Conservation (phyloP, 2,329 filamentous ascomycete species). For the Penicillium sp. region DNA sequence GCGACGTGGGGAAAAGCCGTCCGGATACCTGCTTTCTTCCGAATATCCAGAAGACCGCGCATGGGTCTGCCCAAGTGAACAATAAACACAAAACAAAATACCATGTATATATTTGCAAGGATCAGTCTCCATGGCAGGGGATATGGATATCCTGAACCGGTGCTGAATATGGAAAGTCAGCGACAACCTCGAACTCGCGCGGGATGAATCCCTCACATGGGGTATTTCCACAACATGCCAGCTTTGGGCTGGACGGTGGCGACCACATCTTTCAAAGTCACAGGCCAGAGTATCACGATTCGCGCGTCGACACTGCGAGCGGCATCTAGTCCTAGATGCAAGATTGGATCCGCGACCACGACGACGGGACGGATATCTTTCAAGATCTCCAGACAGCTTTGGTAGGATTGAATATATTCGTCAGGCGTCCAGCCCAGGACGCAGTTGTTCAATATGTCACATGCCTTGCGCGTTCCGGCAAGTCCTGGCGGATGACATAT, state of each 20-base stretch:
- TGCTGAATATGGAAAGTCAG: conserved; percentile 24
- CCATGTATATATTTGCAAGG: conserved; percentile 43
- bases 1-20: conserved; percentile 27
- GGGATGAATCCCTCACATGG: conserved; percentile 21
- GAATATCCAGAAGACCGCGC: conserved; percentile 21
- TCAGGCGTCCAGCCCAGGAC: conserved; percentile 37
- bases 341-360: conserved; percentile 44
- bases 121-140: conserved; percentile 47
- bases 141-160: conserved; percentile 45
- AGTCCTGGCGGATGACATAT: conserved; percentile 33
- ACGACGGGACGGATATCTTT: conserved; percentile 38
- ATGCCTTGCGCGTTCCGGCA: conserved; percentile 32
- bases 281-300: conserved; percentile 45
- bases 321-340: conserved; percentile 45
- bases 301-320: conserved; percentile 35
- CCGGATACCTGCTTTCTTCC: conserved; percentile 25
- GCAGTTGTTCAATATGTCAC: conserved; percentile 25
- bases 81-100: conserved; percentile 22
- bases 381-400: conserved; percentile 39
- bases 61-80: conserved; percentile 8
- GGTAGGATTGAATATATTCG: conserved; percentile 43
- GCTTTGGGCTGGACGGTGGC: conserved; percentile 38
- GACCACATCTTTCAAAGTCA: conserved; percentile 44
- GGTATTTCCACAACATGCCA: conserved; percentile 33
- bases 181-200: background rate